These are phyloP conservation scores for Lunularia cruciata DNA, from an alignment of 225 moss, liverwort and hornwort species.

Conservation along the genomic window DNA sequence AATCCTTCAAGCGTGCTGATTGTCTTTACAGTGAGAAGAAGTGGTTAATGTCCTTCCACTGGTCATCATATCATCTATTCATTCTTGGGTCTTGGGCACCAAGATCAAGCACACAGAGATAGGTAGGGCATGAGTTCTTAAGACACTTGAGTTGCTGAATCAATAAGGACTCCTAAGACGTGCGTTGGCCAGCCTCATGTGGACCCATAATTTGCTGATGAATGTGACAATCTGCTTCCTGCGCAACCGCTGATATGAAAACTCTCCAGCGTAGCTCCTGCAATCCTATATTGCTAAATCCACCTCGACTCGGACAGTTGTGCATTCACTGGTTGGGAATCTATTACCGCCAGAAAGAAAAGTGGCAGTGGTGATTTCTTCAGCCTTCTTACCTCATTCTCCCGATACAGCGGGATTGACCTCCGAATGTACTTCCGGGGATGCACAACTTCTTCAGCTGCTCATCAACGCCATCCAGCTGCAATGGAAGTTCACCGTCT, in stretches of 20 bases:
- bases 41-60: too few species aligned
- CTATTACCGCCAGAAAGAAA: too few species aligned
- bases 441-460: neutral
- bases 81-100: neutral
- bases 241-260: neutral
- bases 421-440: neutral
- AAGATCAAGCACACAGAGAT: neutral
- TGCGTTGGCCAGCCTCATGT: too few species aligned
- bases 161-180: neutral
- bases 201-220: neutral
- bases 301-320: neutral
- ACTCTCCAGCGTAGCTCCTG: neutral
- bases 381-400: constrained; percentile 2
- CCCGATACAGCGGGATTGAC: neutral
- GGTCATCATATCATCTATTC: too few species aligned
- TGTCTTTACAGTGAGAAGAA: too few species aligned
- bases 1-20: too few species aligned
- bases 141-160: too few species aligned
- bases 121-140: neutral
- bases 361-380: neutral
- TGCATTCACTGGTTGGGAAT: neutral
- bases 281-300: neutral
- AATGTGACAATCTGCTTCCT: too few species aligned
- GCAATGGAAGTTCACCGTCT: neutral
- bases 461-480: neutral